Evolutionary conservation across 108 stramenopile genomes (phyloP).

Genomic region (Bacterosira constricta): DNA sequence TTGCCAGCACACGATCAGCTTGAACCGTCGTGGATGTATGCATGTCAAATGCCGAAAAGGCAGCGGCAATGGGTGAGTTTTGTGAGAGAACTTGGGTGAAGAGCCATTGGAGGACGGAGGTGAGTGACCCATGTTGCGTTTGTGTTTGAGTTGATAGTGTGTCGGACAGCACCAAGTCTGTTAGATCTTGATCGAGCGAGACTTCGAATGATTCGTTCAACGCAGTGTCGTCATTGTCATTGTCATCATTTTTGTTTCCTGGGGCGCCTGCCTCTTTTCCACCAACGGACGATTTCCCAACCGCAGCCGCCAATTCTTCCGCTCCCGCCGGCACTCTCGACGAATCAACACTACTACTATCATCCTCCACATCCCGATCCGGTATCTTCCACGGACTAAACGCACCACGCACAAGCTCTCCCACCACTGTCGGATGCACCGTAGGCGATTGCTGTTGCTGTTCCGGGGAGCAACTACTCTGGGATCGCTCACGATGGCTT

Average conservation of each 20-base stretch:
- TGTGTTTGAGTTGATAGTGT: too few relatives aligned
- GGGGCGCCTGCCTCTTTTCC: background rate
- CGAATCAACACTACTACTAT: constrained; percentile 40
- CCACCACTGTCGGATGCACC: background rate
- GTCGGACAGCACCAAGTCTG: too few relatives aligned
- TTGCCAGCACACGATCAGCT: constrained; percentile 39
- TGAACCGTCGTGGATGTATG: constrained; percentile 40
- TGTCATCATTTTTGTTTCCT: background rate
- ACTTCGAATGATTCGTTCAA: constrained; percentile 35
- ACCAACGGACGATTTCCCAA: constrained; percentile 8
- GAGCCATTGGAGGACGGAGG: constrained; percentile 40
- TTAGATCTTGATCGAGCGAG: constrained; percentile 4
- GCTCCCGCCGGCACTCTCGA: constrained; percentile 21
- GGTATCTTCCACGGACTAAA: constrained; percentile 56
- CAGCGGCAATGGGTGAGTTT: constrained; percentile 28
- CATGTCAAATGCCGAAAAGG: constrained; percentile 51
- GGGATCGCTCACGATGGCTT: too few relatives aligned
- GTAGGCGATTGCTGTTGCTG: background rate
- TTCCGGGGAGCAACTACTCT: too few relatives aligned
- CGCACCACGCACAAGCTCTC: constrained; percentile 51
- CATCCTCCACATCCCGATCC: constrained; percentile 35
- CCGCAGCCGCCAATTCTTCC: constrained; percentile 25
- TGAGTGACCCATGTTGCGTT: constrained; percentile 25
- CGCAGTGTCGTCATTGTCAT: constrained; percentile 1
- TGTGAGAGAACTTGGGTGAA: constrained; percentile 41